These are phyloP conservation scores for Nicotiana noctiflora DNA, from an alignment of 257 asterid genomes.

Conservation along the genomic window DNA sequence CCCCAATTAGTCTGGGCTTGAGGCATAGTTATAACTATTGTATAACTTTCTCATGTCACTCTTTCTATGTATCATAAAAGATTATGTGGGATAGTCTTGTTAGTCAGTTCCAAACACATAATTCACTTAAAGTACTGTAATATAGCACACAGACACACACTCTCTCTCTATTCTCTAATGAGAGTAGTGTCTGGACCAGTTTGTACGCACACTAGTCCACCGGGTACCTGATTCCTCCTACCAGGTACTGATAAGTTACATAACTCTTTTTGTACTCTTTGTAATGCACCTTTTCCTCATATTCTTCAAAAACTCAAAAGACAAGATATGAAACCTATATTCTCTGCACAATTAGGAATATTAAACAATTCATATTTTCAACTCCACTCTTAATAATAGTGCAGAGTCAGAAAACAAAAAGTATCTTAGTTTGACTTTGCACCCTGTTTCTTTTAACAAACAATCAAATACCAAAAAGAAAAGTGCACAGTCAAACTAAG, in stretches of 20 bases:
- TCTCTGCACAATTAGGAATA: background rate
- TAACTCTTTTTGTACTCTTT: background rate
- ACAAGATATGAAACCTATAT: background rate
- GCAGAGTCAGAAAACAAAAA: background rate
- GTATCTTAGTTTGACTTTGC: background rate
- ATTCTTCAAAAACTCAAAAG: background rate
- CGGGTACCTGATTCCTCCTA: too few relatives aligned
- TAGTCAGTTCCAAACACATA: background rate
- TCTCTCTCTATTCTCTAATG: too few relatives aligned
- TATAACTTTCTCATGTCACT: background rate
- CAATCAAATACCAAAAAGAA: background rate
- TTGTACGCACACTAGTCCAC: too few relatives aligned
- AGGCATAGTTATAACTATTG: background rate
- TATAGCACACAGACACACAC: too few relatives aligned
- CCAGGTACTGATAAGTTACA: background rate
- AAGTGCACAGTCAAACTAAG: background rate
- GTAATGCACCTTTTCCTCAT: background rate
- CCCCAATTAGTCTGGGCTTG: background rate
- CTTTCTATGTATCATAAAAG: background rate
- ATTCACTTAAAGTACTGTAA: background rate
- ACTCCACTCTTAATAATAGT: background rate
- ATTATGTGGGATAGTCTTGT: background rate
- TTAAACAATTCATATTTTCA: background rate
- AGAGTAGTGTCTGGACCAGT: too few relatives aligned
- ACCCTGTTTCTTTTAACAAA: background rate